Conservation (phyloP, 78 protist genomes). For the Chrysochromulina parva region DNA sequence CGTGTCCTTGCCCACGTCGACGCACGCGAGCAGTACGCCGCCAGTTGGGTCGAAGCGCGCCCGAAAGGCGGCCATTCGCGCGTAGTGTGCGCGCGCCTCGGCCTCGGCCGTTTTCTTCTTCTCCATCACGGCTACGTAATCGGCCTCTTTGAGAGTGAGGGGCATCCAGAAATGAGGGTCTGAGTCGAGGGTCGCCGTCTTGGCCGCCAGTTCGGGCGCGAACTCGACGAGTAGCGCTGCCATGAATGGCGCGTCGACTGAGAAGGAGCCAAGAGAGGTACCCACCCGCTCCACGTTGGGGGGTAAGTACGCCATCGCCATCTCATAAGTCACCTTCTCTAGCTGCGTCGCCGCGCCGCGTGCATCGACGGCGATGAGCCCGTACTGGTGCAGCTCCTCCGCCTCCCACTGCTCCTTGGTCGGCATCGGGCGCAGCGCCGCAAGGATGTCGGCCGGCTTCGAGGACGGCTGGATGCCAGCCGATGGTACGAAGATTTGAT, state of each 20-base stretch:
- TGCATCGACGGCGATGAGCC: conserved; percentile 28
- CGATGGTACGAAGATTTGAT: conserved; percentile 63
- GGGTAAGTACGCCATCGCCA: not conserved
- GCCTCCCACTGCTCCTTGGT: conserved; percentile 35
- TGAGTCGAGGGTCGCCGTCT: conserved; percentile 26
- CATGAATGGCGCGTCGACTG: conserved; percentile 17
- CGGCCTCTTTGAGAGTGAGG: conserved; percentile 16
- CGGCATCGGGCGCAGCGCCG: conserved; percentile 53
- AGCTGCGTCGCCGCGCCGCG: conserved; percentile 41
- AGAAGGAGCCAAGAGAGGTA: conserved; percentile 53
- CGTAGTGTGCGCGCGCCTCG: conserved; percentile 11
- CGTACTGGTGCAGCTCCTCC: conserved; percentile 33
- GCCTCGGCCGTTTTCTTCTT: conserved; percentile 10
- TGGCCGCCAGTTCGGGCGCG: conserved; percentile 14
- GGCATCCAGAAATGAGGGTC: conserved; percentile 67
- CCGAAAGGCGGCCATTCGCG: conserved; percentile 9
- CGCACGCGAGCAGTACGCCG: conserved; percentile 1
- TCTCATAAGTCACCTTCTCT: conserved; percentile 26
- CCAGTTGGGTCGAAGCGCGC: not conserved
- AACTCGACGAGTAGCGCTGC: conserved; percentile 40
- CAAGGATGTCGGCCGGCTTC: conserved; percentile 54
- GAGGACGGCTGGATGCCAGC: not conserved
- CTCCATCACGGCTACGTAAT: conserved; percentile 35
- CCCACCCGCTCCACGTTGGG: conserved; percentile 21
- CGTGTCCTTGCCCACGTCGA: conserved; percentile 19